A percentile compares a stretch with the other conserved stretches of the same genome.
Evolutionary conservation across 371 early-diverging fungal species (phyloP).

Genomic region (Parasitella parasitica): DNA sequence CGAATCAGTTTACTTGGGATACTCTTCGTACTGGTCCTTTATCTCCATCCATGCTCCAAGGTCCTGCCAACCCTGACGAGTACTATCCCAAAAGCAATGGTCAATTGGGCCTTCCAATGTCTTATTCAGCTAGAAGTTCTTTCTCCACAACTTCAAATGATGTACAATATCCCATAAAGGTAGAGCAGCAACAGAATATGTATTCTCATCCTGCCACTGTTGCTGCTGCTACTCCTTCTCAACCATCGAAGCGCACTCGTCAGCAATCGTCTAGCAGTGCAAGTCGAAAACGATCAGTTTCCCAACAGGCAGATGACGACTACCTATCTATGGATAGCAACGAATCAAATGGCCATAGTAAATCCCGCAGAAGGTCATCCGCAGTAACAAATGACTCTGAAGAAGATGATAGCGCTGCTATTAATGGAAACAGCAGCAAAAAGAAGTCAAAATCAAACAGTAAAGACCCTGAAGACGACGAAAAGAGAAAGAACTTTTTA

Average conservation of each 20-base stretch:
- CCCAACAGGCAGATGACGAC: constrained; percentile 10
- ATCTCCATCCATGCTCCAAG: constrained; percentile 75
- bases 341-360: constrained; percentile 12
- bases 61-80: constrained; percentile 58
- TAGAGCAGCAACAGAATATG: not conserved
- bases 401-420: constrained; percentile 6
- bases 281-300: constrained; percentile 14
- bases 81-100: constrained; percentile 8
- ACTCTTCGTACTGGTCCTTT: constrained; percentile 73
- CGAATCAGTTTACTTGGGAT: constrained; percentile 61
- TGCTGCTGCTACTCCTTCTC: not conserved
- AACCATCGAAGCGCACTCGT: not conserved
- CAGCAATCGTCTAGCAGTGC: not conserved
- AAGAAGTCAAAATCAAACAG: constrained; percentile 20
- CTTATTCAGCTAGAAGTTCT: constrained; percentile 1
- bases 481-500: constrained; percentile 77
- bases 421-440: not conserved
- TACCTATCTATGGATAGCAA: constrained; percentile 18
- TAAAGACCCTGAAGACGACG: constrained; percentile 46
- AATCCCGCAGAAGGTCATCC: constrained; percentile 19
- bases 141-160: constrained; percentile 4
- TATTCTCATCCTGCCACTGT: not conserved
- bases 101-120: not conserved
- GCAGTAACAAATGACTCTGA: not conserved
- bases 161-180: constrained; percentile 6